Evolutionary conservation across 164 flowering plant species (phyloP).

Genomic region (Stephania japonica): DNA sequence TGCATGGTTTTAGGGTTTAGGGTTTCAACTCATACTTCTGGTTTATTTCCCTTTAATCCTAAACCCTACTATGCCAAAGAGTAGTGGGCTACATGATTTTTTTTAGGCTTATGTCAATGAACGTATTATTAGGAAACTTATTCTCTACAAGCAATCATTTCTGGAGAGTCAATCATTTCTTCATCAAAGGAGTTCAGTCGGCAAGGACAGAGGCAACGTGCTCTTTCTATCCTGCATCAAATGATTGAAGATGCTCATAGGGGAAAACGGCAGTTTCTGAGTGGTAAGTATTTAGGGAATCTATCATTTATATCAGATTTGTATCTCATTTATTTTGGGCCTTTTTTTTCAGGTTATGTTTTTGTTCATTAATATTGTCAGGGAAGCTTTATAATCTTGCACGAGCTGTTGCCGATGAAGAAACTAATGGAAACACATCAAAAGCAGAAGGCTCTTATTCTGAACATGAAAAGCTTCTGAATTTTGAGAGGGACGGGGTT

Average conservation of each 20-base stretch:
- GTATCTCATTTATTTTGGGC: background rate
- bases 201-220: constrained; percentile 89
- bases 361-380: constrained; percentile 23
- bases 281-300: constrained; percentile 44
- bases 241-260: constrained; percentile 99
- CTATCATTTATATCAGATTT: background rate
- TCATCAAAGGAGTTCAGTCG: constrained; percentile 52
- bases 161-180: constrained; percentile 48
- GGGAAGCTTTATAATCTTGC: constrained; percentile 99
- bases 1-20: too few relatives aligned
- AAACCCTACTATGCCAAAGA: background rate
- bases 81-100: background rate
- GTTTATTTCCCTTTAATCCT: background rate
- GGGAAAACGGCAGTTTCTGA: constrained; percentile 95
- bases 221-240: constrained; percentile 88
- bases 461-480: constrained; percentile 33
- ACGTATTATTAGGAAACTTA: constrained; percentile 54
- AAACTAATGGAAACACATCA: constrained; percentile 36
- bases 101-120: background rate
- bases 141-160: constrained; percentile 58
- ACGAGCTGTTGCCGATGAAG: constrained; percentile 96
- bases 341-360: constrained; percentile 2
- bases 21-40: background rate
- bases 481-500: constrained; percentile 58
- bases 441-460: constrained; percentile 48